Evolutionary conservation across 257 asterid genomes (phyloP).

Genomic region (Plantago major): DNA sequence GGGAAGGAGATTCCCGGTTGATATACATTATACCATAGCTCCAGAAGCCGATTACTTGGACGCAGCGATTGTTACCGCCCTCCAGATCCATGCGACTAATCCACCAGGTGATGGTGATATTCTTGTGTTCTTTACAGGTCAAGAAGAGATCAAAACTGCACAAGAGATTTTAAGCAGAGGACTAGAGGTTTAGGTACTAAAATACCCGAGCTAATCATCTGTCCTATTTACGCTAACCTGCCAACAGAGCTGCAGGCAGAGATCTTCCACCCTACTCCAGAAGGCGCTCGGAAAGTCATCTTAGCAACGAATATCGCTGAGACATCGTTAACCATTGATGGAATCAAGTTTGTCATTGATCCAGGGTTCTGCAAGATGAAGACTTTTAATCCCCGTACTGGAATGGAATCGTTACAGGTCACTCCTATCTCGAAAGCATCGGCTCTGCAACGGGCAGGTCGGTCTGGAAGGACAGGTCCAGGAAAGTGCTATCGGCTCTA

Average conservation of each 20-base stretch:
- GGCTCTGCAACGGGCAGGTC: conserved; percentile 90
- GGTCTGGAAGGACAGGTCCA: conserved; percentile 94
- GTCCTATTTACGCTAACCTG: conserved; percentile 60
- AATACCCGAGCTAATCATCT: conserved; percentile 59
- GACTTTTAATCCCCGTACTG: conserved; percentile 83
- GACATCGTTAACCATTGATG: conserved; percentile 89
- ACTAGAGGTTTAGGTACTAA: conserved; percentile 58
- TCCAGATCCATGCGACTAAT: conserved; percentile 75
- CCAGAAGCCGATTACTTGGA: conserved; percentile 97
- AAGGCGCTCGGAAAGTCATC: conserved; percentile 67
- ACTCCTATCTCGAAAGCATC: conserved; percentile 95
- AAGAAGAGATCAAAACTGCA: conserved; percentile 60
- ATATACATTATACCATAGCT: conserved; percentile 77
- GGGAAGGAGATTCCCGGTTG: conserved; percentile 88
- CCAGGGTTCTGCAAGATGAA: conserved; percentile 93
- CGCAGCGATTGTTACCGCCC: conserved; percentile 81
- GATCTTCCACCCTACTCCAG: conserved; percentile 64
- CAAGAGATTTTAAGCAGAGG: conserved; percentile 55
- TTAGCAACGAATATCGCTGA: conserved; percentile 71
- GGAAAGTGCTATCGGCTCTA: conserved; percentile 86
- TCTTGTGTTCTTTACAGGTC: conserved; percentile 70
- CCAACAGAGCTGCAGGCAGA: conserved; percentile 62
- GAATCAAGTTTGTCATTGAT: conserved; percentile 88
- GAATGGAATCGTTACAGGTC: conserved; percentile 74
- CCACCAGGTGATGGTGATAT: conserved; percentile 66